Base-by-base conservation (phyloP, 768 basidiomycete genomes). In the Gyrodon lividus region DNA sequence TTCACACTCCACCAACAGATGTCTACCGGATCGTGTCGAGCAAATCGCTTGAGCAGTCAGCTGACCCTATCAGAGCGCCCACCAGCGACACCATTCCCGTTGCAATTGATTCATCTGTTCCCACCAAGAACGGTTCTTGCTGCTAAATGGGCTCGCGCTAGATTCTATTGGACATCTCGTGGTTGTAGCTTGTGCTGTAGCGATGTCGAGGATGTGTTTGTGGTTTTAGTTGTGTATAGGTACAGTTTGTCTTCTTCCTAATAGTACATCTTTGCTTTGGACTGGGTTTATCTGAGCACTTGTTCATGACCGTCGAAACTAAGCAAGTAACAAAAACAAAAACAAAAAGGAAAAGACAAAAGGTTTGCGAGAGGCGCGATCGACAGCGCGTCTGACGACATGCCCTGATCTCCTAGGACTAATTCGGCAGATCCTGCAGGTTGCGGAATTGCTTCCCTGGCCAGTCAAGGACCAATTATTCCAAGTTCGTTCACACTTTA, bases 1-100 rank as follows among this genome's bases (percentile, higher is more conserved):
- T 5, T 33, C 60, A 48, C 4, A 66, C 26, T 0, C 5, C 23
- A 10, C 42, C 23, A 26, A 13, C 62, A 97, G 97, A 98, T 59
- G 97, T 99, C 70, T 98, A 98, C 79, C 90, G 88, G 66, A 93
- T 98, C 68, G 93, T 94, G 33, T 98, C 96, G 46, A 89, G 84
- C 81, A 98, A 96, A 74, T 83, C 91, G 42, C 85, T 99, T 51
- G 96, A 98, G 67, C 85, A 87, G 59, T 86, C 77, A 68, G 70
- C 85, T 66, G 73, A 90, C 74, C 76, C 86, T 70, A 81, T 88
- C 83, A 79, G 85, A 81, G 78, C 89, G 69, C 72, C 92, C 65
- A 75, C 78, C 17, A 92, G 89, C 50, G 86, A 92, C 68, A 91
- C 86, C 50, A 88, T 98, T 73, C 86, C 81, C 30, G 89, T 98